Base-by-base conservation (phyloP, 2,329 filamentous ascomycete species). In the Myotisia sp. region DNA sequence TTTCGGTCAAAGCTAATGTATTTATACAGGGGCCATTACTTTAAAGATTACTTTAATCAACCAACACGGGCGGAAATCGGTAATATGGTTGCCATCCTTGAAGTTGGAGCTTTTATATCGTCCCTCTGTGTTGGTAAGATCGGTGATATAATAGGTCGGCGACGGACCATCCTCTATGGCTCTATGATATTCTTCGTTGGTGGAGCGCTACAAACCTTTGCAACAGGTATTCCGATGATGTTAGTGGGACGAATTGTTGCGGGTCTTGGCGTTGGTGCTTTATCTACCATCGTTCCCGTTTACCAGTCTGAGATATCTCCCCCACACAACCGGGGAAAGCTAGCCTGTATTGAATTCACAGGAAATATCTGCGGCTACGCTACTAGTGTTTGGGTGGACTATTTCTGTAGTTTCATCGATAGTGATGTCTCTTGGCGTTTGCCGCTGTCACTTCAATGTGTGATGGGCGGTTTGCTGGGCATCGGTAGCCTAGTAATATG, bases 341-440 rank as follows among this genome's bases (percentile, higher is more conserved):
- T 98, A 41, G 90, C 87, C 16, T 95, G 90, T 56, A 95, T 98
- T 45, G 90, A 98, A 56, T 98, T 95, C 52, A 87, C 87, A 0
- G 90, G 90, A 35, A 98, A 98, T 59, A 92, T 98, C 43, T 78
- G 83, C 41, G 90, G 90, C 20, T 98, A 98, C 55, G 79, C 87
- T 36, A 85, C 84, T 34, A 95, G 87, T 47, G 87, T 95, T 14
- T 98, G 90, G 90, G 87, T 95, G 18, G 90, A 98, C 58, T 98
- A 95, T 60, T 87, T 90, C 49, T 94, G 86, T 59, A 90, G 82
- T 38, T 94, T 70, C 53, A 95, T 98, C 52, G 59, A 83, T 42
- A 82, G 67, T 48, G 67, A 95, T 55, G 70, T 79, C 62, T 84
- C 90, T 2, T 98, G 90, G 90, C 80, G 90, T 31, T 48, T 94